Evolutionary conservation across 352 stramenopile genomes (phyloP), one percentile per base, ranked within the genome.

Genomic region (Globisporangium mamillatum): DNA sequence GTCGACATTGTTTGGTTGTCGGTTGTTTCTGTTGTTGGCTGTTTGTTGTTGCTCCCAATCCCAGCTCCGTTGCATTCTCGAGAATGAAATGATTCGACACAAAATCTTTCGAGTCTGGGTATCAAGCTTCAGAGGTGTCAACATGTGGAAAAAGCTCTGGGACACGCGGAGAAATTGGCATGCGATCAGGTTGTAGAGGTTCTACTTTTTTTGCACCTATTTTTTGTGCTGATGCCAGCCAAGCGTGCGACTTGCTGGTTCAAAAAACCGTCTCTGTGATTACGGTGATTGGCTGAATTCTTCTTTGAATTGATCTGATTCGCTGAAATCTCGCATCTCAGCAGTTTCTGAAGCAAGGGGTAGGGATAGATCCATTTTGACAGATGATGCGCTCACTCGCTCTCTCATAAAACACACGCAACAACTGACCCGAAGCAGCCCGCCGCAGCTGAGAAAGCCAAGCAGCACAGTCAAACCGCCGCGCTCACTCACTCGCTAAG

Each of bases 271-370:
- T 32, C 56, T 62, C 56, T 48, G 56, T 7, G 50, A 29, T 29
- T 29, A 55, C 50, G 50, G 8, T 55, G n/a, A 55, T 55, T 55
- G 50, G 50, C 50, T 55, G 50, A 25, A 22, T 22, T 18, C 18
- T 62, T 55, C n/a, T 1, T 29, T 29, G 50, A 58, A 29, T 3
- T 1, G 6, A 5, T 18, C 1, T 46, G 46, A 66, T 64, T 64
- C 24, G 27, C 41, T 57, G 27, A 55, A 56, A 57, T 57, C 6
- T 7, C 24, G 5, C n/a, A 0, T 9, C 12, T 56, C 8, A 22
- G 60, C 41, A 22, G 46, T 48, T 66, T 66, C 46, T 65, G 60
- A 65, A 65, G 60, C 46, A 57, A 55, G 48, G 7, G 44, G 36
- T 34, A 36, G 32, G 25, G 32, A n/a, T n/a, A 14, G 32, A 55